Base-by-base conservation (phyloP, 2,329 filamentous ascomycete genomes). In the Alternaria ethzedia region DNA sequence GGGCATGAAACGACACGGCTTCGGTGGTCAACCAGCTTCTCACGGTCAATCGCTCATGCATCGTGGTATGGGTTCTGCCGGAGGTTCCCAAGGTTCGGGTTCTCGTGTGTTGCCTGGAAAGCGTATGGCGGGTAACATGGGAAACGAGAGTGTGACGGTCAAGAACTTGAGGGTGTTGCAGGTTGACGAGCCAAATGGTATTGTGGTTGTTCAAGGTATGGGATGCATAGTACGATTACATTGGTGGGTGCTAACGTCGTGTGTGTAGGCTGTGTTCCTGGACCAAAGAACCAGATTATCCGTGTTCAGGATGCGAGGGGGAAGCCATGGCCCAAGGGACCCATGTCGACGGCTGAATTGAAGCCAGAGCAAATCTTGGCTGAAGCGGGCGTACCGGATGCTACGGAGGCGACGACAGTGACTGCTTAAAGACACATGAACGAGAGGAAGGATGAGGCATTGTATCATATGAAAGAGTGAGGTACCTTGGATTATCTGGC, bases 81-180 rank as follows among this genome's bases (percentile, higher is more conserved):
- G 96, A 79, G 93, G 91, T 64, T 92, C 91, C 72, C 96, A 99
- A 82, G 96, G 96, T 69, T 90, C 91, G 78, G 96, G 96, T 83
- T 96, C 93, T 67, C 89, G 96, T 82, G 95, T 99, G 23, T 84
- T 94, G 77, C 96, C 96, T 0, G 96, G 96, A 64, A 99, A 99
- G 88, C 96, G 94, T 83, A 99, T 99, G 96, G 89, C 96, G 4
- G 96, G 96, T 59, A 89, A 93, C 63, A 98, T 99, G 96, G 96
- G 96, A 68, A 92, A 91, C 69, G 88, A 97, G 81, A 89, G 88
- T 70, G 91, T 94, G 59, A 99, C 96, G 51, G 87, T 96, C 61
- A 94, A 97, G 86, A 97, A 97, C 82, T 83, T 98, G 72, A 92
- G 91, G 82, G 89, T 99, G 57, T 83, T 99, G 79, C 90, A 93